phyloP scores from a whole-genome alignment of 441 rosid species.

The Euphorbia schlechtendalii region DNA sequence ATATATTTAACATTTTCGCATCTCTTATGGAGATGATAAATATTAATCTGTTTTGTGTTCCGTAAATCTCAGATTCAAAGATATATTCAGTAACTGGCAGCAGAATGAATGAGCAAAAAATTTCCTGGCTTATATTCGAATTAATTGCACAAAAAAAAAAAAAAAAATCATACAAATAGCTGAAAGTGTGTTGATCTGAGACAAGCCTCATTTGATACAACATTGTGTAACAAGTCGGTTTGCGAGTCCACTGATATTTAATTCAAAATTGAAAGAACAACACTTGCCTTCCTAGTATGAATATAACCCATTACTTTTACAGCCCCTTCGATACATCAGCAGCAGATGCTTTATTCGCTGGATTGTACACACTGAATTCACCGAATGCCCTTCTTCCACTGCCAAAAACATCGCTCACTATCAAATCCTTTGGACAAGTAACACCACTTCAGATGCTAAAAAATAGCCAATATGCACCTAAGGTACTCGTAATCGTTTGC shows the following conservation, averaged over 20 bases:
- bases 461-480: not conserved
- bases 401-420: constrained; percentile 37
- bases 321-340: not conserved
- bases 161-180: not conserved
- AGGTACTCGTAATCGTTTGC: not conserved
- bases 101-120: too few relatives aligned
- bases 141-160: too few relatives aligned
- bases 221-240: not conserved
- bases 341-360: constrained; percentile 35
- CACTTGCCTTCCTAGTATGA: too few relatives aligned
- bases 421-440: constrained; percentile 44
- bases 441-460: constrained; percentile 18
- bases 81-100: too few relatives aligned
- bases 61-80: too few relatives aligned
- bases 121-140: too few relatives aligned
- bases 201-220: not conserved
- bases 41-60: too few relatives aligned
- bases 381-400: constrained; percentile 95
- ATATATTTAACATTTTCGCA: too few relatives aligned
- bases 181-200: not conserved
- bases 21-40: too few relatives aligned
- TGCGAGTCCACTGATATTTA: not conserved
- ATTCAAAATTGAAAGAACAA: not conserved
- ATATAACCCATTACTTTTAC: too few relatives aligned
- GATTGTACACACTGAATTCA: constrained; percentile 82